phyloP scores from a whole-genome alignment of 2,329 filamentous ascomycete species.

The Didymella pomorum region DNA sequence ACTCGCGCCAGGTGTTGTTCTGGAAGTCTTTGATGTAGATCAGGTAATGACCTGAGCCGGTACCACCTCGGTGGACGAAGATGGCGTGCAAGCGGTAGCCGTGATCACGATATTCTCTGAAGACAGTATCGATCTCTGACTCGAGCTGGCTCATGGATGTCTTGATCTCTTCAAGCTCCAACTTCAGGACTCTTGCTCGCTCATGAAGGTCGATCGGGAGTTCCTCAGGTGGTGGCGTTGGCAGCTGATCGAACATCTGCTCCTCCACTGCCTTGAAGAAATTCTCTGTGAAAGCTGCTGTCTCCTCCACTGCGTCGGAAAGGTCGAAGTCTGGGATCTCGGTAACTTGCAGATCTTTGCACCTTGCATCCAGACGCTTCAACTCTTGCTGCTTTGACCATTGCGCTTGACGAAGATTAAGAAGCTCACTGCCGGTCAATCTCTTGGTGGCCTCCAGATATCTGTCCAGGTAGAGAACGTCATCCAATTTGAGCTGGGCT shows the following conservation, averaged over 20 bases:
- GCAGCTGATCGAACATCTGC: slow-evolving; percentile 18
- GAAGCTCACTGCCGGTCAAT: slow-evolving; percentile 56
- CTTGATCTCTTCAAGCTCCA: slow-evolving; percentile 38
- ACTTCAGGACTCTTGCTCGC: slow-evolving; percentile 34
- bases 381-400: slow-evolving; percentile 79
- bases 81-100: slow-evolving; percentile 88
- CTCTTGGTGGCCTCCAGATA: slow-evolving; percentile 63
- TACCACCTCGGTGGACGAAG: slow-evolving; percentile 83
- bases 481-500: slow-evolving; percentile 78
- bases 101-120: slow-evolving; percentile 68
- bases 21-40: slow-evolving; percentile 94
- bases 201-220: slow-evolving; percentile 32
- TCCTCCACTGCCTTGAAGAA: slow-evolving; percentile 12
- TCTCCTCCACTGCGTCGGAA: slow-evolving; percentile 42
- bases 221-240: slow-evolving; percentile 32
- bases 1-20: slow-evolving; percentile 83
- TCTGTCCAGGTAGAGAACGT: slow-evolving; percentile 84
- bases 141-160: slow-evolving; percentile 57
- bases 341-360: slow-evolving; percentile 52
- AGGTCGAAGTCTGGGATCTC: slow-evolving; percentile 40
- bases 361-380: slow-evolving; percentile 60
- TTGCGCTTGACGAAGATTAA: slow-evolving; percentile 70
- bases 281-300: slow-evolving; percentile 33
- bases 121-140: slow-evolving; percentile 63
- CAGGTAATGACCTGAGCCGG: slow-evolving; percentile 84